A percentile compares a stretch with the other conserved stretches of the same genome.
These are phyloP conservation scores for Rhynchospora tenuis DNA, from an alignment of 176 grass and related monocot species.

Conservation along the genomic window DNA sequence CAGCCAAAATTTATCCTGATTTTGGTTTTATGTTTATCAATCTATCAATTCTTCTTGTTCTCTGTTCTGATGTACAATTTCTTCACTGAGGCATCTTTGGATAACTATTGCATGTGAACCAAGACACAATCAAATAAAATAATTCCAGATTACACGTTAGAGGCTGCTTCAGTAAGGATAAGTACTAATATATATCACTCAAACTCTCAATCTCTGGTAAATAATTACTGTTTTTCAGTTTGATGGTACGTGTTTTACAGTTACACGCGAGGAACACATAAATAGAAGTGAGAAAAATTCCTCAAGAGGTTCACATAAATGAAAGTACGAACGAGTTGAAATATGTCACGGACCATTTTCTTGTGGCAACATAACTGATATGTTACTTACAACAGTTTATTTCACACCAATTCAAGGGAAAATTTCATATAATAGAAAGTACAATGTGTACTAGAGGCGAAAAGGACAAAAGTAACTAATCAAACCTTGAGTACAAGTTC, in stretches of 20 bases:
- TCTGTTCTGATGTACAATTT: background rate
- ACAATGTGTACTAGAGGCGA: background rate
- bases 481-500: conserved; percentile 93
- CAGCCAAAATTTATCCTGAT: background rate
- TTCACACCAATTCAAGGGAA: background rate
- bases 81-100: conserved; percentile 3
- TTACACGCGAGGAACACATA: background rate
- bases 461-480: background rate
- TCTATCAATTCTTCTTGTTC: background rate
- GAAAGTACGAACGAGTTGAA: background rate
- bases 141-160: background rate
- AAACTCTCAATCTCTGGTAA: background rate
- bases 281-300: background rate
- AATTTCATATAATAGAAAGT: background rate
- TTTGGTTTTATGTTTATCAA: background rate
- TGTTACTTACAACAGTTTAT: background rate
- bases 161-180: background rate
- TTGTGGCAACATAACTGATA: background rate
- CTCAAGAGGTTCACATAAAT: background rate
- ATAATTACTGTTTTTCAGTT: background rate
- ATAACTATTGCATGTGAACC: background rate
- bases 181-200: background rate
- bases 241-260: background rate
- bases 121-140: background rate
- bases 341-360: background rate